Evolutionary conservation across 2,329 filamentous ascomycete genomes (phyloP).

Genomic region (Geosmithia putterillii): DNA sequence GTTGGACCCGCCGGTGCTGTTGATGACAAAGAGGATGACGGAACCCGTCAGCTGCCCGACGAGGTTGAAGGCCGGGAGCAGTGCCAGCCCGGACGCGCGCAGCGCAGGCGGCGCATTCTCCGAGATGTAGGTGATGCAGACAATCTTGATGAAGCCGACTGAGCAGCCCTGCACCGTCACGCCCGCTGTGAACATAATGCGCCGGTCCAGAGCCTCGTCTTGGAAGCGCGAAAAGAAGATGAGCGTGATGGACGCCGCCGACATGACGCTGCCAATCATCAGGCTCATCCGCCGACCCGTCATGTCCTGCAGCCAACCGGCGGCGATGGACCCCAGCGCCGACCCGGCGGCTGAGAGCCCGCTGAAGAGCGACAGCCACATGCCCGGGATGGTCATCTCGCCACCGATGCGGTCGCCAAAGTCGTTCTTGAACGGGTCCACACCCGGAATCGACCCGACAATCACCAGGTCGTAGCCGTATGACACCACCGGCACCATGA

Average conservation of each 20-base stretch:
- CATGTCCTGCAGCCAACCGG: conserved; percentile 14
- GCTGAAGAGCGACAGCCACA: conserved; percentile 16
- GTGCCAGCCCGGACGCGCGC: conserved; percentile 31
- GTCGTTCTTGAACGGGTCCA: conserved; percentile 14
- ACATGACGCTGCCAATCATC: conserved; percentile 11
- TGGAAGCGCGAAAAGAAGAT: conserved; percentile 15
- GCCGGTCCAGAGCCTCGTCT: conserved; percentile 3
- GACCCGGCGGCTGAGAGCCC: conserved; percentile 10
- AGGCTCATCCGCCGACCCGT: conserved; percentile 13
- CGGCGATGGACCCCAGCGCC: conserved; percentile 11
- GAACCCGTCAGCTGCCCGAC: conserved; percentile 34
- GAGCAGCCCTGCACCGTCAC: conserved; percentile 13
- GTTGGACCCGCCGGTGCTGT: conserved; percentile 9
- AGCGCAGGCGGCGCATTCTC: conserved; percentile 33
- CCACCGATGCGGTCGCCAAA: conserved; percentile 12
- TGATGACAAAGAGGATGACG: conserved; percentile 21
- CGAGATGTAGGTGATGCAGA: conserved; percentile 33
- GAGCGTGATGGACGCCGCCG: conserved; percentile 8
- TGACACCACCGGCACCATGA: conserved; percentile 11
- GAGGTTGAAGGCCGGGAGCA: conserved; percentile 35
- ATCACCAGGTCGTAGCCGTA: conserved; percentile 4
- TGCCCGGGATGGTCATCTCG: conserved; percentile 10
- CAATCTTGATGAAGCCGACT: conserved; percentile 27
- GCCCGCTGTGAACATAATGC: conserved; percentile 12
- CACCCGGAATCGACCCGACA: conserved; percentile 13